Base-by-base conservation (phyloP, 768 basidiomycete species). In the Podaxis sp. region DNA sequence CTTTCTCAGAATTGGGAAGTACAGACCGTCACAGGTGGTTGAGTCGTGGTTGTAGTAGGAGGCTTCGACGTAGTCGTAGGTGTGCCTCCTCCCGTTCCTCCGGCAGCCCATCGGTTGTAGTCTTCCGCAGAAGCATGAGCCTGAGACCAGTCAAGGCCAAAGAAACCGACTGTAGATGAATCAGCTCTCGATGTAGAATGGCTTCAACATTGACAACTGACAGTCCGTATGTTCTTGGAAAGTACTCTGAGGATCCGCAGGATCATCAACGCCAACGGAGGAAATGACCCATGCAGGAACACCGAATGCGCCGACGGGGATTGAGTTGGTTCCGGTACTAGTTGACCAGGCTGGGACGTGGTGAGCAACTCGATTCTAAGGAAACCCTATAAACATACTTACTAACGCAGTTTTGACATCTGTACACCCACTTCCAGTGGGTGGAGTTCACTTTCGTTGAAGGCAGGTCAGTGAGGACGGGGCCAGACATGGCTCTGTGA, bases 381-480 rank as follows among this genome's bases (percentile, higher is more conserved):
- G 7, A 12, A 22, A 57, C 3, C 24, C 22, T 8, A 37, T 15
- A 9, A 37, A 7, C 4, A 3, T 24, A 78, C 80, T 63, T 69
- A 85, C 85, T 73, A 51, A 85, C 82, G 75, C 87, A 88, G 71
- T 86, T 82, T 67, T 86, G 83, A 78, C 87, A 88, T 13, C 85
- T 78, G 74, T 80, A 88, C 2, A 87, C 84, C 81, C 84, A 87
- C 64, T 85, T 86, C 85, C 85, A 87, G 65, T 86, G 83, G 1
- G 85, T 87, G 0, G 83, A 70, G 65, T 86, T 86, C 22, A 86
- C 79, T 58, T 72, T 77, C 12, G 81, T 79, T 5, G 77, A 76
- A 9, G 43, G 43, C 19, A 86, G 73, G 47, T 79, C 79, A 1
- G 85, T 87, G 51, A 88, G 71, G 13, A 77, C 73, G 0, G 85